Evolutionary conservation across 495 filamentous ascomycete species (phyloP), one percentile per base, ranked within the genome.

Genomic region (Penicillium atrosanguineum): DNA sequence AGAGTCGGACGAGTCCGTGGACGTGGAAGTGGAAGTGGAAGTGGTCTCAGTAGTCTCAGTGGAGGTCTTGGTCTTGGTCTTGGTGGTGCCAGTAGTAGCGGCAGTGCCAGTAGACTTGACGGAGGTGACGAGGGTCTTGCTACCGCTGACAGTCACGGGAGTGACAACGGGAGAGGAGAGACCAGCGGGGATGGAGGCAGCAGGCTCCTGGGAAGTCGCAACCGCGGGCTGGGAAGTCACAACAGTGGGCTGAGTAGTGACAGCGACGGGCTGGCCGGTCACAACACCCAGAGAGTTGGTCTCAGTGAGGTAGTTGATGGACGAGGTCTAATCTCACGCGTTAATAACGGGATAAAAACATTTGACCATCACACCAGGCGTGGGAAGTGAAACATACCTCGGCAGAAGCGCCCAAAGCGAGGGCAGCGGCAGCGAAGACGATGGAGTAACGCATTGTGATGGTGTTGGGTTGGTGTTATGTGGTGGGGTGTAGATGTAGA

Each of bases 251-350:
- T 79, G 73, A 37, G 62, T 58, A 40, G 74, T 79, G 19, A 71
- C 69, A 7, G 59, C 63, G 16, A 44, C 47, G 38, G 76, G 71
- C 50, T 76, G 72, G 63, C 80, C 79, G 43, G 82, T 85, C 31
- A 83, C 73, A 23, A 83, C 79, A 57, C 81, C 78, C 25, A 70
- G 64, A 43, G 81, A 79, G 73, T 83, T 77, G 57, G 80, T 82
- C 69, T 76, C 39, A 29, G 70, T 73, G 37, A 79, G 66, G 59
- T 65, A 78, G 18, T 68, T 53, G 36, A 76, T 79, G 44, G 61
- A 65, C 6, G 72, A 72, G 72, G 52, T 48, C 58, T 69, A 51
- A 44, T 48, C 28, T 45, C 38, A 44, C 25, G 19, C 20, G 31
- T 44, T 42, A 19, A 45, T 11, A n/a, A 37, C 28, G 9, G 16